Base-by-base conservation (phyloP, 225 moss, liverwort and hornwort genomes). In the Pseudoscleropodium purum region DNA sequence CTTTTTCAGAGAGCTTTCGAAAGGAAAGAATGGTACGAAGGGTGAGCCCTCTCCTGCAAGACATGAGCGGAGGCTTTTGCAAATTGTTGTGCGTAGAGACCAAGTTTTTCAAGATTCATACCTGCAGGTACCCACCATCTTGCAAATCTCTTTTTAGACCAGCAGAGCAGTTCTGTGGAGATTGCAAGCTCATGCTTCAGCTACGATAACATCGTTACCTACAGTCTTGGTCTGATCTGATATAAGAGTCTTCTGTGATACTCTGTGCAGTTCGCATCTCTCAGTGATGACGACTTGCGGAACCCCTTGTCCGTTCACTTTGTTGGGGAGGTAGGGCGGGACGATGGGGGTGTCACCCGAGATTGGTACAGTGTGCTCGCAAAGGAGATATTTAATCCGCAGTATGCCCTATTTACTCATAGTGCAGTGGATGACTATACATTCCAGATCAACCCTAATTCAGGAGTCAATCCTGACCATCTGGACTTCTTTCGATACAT, bases 371-470 rank as follows among this genome's bases (percentile, higher is more conserved):
- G 97, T 90, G 99, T 97, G 86, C 96, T 99, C 31, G 96, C 97
- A 89, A 97, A 96, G 91, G 99, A 99, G 85, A 97, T 99, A 81
- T 99, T 99, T 76, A 99, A 99, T 86, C 99, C 99, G 63, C 97
- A 97, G 77, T 99, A 99, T 89, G 99, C 96, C 43, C 90, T 99
- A 36, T 99, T 99, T 91, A 99, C 99, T 45, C 96, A 93, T 68
- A 99, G 99, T 94, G 97, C 99, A 62, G 96, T 97, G 75, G 99
- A 99, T 92, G 99, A 99, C 75, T 99, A 99, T 85, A 99, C 99
- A 34, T 99, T 97, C 85, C 99, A 99, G 90, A 91, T 99, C 74
- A 99, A 97, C 90, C 99, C 97, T 87, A 99, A 97, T 87, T 99
- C 99, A 62, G 99, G 94, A 89, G 96, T 99, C 75, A 99, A 99